phyloP scores from a whole-genome alignment of 2,329 filamentous ascomycete genomes.

The Beauveria bassiana region DNA sequence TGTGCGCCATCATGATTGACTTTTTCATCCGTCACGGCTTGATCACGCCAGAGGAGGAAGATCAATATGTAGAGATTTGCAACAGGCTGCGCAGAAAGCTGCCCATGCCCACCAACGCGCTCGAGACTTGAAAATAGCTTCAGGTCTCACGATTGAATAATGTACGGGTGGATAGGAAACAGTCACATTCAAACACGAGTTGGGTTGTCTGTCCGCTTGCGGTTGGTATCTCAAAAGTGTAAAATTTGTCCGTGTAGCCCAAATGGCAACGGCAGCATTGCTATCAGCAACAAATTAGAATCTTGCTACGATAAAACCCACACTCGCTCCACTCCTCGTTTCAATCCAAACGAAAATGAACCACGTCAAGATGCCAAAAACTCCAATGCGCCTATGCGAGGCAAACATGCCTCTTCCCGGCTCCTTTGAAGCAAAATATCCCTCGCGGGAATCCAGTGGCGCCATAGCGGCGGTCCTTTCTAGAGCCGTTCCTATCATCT shows the following conservation, averaged over 20 bases:
- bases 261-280: conserved; percentile 35
- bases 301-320: conserved; percentile 1
- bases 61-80: conserved; percentile 62
- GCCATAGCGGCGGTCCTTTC: neutral
- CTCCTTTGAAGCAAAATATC: conserved; percentile 7
- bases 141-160: neutral
- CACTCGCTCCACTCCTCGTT: conserved; percentile 3
- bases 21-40: conserved; percentile 74
- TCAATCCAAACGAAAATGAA: conserved; percentile 6
- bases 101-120: conserved; percentile 28
- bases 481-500: neutral
- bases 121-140: neutral
- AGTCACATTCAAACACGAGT: neutral
- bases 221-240: conserved; percentile 7
- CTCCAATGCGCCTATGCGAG: conserved; percentile 3
- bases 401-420: neutral
- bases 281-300: conserved; percentile 4
- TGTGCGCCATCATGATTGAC: conserved; percentile 68
- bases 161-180: neutral
- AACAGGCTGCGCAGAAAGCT: conserved; percentile 35
- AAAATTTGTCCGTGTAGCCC: conserved; percentile 42
- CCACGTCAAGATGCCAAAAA: conserved; percentile 6
- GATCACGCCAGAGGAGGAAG: conserved; percentile 64
- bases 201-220: neutral
- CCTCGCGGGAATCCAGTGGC: conserved; percentile 3